Conservation (phyloP, 805 yeast genomes). For the Teunomyces stri region DNA sequence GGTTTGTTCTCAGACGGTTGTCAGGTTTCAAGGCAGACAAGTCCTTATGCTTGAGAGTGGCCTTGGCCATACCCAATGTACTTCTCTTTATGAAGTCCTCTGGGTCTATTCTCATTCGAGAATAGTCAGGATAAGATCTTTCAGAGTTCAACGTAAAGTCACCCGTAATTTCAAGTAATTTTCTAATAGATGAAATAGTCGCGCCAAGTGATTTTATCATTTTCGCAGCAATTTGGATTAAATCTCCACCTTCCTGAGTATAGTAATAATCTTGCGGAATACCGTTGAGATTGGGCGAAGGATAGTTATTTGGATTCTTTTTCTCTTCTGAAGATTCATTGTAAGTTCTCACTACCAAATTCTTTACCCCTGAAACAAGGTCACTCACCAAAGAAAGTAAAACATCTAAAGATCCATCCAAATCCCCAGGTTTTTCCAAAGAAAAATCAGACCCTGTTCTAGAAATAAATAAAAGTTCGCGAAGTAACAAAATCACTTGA, state of each 20-base stretch:
- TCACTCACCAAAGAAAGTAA: slow-evolving; percentile 61
- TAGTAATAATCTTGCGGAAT: slow-evolving; percentile 41
- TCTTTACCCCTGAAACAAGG: slow-evolving; percentile 61
- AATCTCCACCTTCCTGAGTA: slow-evolving; percentile 64
- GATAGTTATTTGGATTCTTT: slow-evolving; percentile 14
- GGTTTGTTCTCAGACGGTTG: slow-evolving; percentile 19
- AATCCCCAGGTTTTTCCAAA: slow-evolving; percentile 37
- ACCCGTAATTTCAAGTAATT: slow-evolving; percentile 56
- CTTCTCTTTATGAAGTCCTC: slow-evolving; percentile 59
- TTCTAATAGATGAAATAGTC: slow-evolving; percentile 50
- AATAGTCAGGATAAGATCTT: slow-evolving; percentile 66
- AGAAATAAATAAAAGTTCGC: slow-evolving; percentile 63
- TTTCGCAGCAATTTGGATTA: slow-evolving; percentile 57
- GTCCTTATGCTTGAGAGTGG: slow-evolving; percentile 24
- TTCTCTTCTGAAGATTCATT: slow-evolving; percentile 37
- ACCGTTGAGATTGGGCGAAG: neutral
- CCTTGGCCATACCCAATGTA: slow-evolving; percentile 54
- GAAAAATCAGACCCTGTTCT: slow-evolving; percentile 46
- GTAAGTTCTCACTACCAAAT: slow-evolving; percentile 55
- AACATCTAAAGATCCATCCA: slow-evolving; percentile 53
- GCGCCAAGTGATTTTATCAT: slow-evolving; percentile 55
- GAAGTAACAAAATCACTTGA: slow-evolving; percentile 61
- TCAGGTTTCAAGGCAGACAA: slow-evolving; percentile 20
- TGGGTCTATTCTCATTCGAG: slow-evolving; percentile 54
- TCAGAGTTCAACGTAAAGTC: slow-evolving; percentile 60